Evolutionary conservation across 2,329 filamentous ascomycete genomes (phyloP).

Genomic region (Xylariaceae sp.): DNA sequence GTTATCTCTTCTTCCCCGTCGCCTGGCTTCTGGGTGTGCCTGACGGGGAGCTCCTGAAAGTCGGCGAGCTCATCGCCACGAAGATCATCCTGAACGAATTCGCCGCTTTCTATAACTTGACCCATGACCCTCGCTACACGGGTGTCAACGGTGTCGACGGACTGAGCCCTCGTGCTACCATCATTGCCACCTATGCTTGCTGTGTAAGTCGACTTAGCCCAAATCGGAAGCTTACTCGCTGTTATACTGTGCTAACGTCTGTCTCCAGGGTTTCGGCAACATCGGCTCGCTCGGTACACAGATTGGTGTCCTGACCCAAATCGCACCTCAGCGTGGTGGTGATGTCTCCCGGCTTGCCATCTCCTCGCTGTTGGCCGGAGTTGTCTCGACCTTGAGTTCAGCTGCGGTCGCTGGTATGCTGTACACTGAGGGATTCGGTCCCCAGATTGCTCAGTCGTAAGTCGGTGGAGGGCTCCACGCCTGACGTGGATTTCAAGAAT

Average conservation of each 20-base stretch:
- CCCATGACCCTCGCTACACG: constrained; percentile 45
- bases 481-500: no score
- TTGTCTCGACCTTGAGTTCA: constrained; percentile 72
- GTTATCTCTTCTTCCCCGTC: constrained; percentile 66
- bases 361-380: constrained; percentile 71
- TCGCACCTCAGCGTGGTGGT: constrained; percentile 66
- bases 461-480: no score
- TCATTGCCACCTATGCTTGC: constrained; percentile 82
- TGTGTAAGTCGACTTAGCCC: constrained; percentile 44
- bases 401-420: constrained; percentile 75
- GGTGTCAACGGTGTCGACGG: no score
- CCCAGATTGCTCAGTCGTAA: neutral
- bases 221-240: no score
- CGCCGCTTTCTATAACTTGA: constrained; percentile 59
- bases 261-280: constrained; percentile 66
- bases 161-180: constrained; percentile 64
- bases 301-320: constrained; percentile 79
- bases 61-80: constrained; percentile 72
- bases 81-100: constrained; percentile 88
- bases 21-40: constrained; percentile 68
- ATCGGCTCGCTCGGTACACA: constrained; percentile 83
- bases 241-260: no score
- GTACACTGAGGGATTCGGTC: constrained; percentile 23
- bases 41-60: constrained; percentile 59
- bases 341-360: constrained; percentile 72